Evolutionary conservation across 2,329 filamentous ascomycete species (phyloP).

Genomic region (Hymenoscyphus scutula): DNA sequence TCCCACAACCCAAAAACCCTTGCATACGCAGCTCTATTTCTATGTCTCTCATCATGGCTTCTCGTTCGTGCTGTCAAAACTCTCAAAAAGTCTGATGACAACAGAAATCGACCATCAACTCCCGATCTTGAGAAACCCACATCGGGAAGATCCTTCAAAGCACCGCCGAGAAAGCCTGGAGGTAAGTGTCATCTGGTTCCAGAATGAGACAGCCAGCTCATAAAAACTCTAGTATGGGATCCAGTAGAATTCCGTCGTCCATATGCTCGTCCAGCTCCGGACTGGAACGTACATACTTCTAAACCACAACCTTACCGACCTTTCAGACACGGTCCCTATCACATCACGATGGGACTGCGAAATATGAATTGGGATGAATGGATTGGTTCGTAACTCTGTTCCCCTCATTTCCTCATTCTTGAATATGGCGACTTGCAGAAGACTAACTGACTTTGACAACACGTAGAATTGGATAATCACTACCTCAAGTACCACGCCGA

Average conservation of each 20-base stretch:
- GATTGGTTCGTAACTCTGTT: constrained; percentile 30
- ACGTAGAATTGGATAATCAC: constrained; percentile 72
- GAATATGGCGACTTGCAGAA: constrained; percentile 1
- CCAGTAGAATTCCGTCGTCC: constrained; percentile 35
- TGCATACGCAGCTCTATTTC: constrained; percentile 22
- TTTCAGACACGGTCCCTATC: constrained; percentile 35
- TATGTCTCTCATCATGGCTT: constrained; percentile 27
- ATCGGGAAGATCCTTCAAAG: constrained; percentile 28
- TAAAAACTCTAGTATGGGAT: constrained; percentile 30
- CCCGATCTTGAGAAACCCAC: constrained; percentile 34
- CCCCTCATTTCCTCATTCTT: background rate
- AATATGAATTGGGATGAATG: constrained; percentile 38
- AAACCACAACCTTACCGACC: constrained; percentile 37
- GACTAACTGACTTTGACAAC: constrained; percentile 19
- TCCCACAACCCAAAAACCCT: constrained; percentile 22
- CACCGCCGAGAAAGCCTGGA: constrained; percentile 33
- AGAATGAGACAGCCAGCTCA: background rate
- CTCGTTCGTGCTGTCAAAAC: constrained; percentile 21
- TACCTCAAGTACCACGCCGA: constrained; percentile 70
- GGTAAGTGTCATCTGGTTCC: constrained; percentile 19
- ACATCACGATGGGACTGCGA: constrained; percentile 37
- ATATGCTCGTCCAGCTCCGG: constrained; percentile 27
- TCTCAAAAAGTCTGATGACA: constrained; percentile 23
- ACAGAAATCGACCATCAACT: constrained; percentile 24
- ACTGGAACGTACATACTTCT: constrained; percentile 35